These are phyloP conservation scores for Rosa multiflora DNA, from an alignment of 306 rosid genomes.

Conservation along the genomic window DNA sequence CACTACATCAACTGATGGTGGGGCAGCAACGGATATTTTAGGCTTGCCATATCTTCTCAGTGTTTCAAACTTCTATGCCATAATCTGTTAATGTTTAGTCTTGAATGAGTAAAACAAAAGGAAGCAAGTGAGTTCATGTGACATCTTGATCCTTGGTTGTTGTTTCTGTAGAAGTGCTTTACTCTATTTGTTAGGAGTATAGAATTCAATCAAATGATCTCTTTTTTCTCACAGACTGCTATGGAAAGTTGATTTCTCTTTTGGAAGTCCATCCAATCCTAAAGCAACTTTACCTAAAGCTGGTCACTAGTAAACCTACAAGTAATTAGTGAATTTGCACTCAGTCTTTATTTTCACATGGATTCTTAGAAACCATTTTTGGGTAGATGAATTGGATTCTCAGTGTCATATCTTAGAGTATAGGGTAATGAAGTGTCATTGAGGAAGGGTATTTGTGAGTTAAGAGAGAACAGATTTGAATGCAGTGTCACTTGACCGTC, in stretches of 20 bases:
- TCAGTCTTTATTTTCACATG: not conserved
- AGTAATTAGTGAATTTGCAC: not conserved
- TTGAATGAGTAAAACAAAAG: not conserved
- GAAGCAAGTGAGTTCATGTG: not conserved
- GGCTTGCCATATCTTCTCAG: not conserved
- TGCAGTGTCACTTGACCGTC: not conserved
- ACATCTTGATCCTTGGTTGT: not conserved
- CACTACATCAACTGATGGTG: not conserved
- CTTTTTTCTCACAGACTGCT: not conserved
- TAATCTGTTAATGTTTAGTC: not conserved
- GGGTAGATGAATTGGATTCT: not conserved
- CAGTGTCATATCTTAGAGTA: not conserved
- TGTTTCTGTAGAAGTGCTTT: not conserved
- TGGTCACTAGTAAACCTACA: not conserved
- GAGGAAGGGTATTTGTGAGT: not conserved
- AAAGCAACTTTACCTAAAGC: not conserved
- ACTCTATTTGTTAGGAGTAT: not conserved
- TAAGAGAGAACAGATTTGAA: not conserved
- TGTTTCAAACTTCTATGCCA: not conserved
- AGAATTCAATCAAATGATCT: not conserved
- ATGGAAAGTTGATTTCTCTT: not conserved
- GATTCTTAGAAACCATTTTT: not conserved
- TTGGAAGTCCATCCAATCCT: not conserved
- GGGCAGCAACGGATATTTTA: not conserved
- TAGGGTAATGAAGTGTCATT: not conserved